phyloP scores from a whole-genome alignment of 345 rosid species.

The Crucihimalaya himalaica region DNA sequence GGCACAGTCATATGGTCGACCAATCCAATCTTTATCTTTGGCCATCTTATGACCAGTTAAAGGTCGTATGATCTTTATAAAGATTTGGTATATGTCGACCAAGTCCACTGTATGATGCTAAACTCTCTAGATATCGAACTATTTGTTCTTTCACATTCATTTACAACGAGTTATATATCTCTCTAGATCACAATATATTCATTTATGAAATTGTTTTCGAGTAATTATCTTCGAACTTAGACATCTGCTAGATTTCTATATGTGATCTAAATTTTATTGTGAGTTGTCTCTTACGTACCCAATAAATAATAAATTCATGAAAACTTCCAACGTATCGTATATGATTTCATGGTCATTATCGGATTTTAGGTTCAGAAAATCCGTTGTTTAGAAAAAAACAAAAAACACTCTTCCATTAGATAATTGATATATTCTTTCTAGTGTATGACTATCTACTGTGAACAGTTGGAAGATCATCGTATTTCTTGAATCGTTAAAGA shows the following conservation, averaged over 20 bases:
- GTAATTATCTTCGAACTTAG: neutral
- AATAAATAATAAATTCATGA: neutral
- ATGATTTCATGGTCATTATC: neutral
- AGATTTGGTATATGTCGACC: slow-evolving; percentile 21
- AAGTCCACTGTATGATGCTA: neutral
- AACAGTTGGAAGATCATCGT: neutral
- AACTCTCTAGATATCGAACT: slow-evolving; percentile 1
- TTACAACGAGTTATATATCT: slow-evolving; percentile 2
- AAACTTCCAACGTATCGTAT: neutral
- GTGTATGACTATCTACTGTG: too few relatives aligned
- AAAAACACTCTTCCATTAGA: neutral
- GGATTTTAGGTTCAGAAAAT: neutral
- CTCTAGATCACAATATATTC: neutral
- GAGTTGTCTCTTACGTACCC: neutral
- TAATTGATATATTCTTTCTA: neutral
- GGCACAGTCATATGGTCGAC: neutral
- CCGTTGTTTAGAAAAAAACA: neutral
- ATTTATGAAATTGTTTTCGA: neutral
- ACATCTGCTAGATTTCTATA: neutral
- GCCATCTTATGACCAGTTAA: slow-evolving; percentile 10
- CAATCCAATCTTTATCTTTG: slow-evolving; percentile 2
- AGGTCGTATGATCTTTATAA: slow-evolving; percentile 3
- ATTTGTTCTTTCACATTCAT: neutral
- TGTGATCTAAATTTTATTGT: neutral
- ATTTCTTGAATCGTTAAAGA: neutral